A percentile compares a stretch with the other conserved stretches of the same genome.
Conservation (phyloP, 1,284 basidiomycete species). For the Stygiomarasmius scandens region DNA sequence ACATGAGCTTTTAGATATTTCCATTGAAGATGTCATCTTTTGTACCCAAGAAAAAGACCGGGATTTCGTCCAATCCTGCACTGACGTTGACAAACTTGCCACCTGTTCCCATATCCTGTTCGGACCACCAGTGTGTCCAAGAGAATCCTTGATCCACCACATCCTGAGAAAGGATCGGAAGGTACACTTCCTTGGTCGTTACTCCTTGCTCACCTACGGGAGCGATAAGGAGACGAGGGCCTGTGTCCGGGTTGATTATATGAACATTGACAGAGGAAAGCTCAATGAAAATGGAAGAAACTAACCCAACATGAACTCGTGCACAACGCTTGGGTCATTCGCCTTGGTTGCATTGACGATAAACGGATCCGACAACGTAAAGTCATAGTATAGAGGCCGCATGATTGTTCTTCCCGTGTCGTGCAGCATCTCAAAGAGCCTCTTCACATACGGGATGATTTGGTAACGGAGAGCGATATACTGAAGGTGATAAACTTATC, state of each 20-base stretch:
- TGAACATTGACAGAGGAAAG: neutral
- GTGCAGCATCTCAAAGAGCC: constrained; percentile 38
- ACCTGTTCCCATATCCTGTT: constrained; percentile 34
- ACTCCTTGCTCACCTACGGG: constrained; percentile 37
- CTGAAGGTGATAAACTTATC: constrained; percentile 20
- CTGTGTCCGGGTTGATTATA: constrained; percentile 19
- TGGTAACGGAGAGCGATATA: constrained; percentile 43
- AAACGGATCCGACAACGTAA: constrained; percentile 34
- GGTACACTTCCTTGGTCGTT: constrained; percentile 37
- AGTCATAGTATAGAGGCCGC: constrained; percentile 41
- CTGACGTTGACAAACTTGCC: constrained; percentile 33
- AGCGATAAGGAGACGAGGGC: constrained; percentile 37
- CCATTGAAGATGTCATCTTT: constrained; percentile 36
- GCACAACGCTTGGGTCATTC: constrained; percentile 36
- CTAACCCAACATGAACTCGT: constrained; percentile 43
- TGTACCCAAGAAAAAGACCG: constrained; percentile 40
- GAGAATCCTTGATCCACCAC: constrained; percentile 25
- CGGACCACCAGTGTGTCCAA: constrained; percentile 45
- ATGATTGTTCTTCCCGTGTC: constrained; percentile 37
- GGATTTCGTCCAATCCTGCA: constrained; percentile 39
- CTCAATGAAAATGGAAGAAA: neutral
- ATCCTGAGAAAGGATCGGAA: constrained; percentile 31
- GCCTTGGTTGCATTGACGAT: constrained; percentile 32
- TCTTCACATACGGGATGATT: constrained; percentile 39
- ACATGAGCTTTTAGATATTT: constrained; percentile 23